These are phyloP conservation scores for Gossypium bickii DNA, from an alignment of 345 rosid genomes.

Conservation along the genomic window DNA sequence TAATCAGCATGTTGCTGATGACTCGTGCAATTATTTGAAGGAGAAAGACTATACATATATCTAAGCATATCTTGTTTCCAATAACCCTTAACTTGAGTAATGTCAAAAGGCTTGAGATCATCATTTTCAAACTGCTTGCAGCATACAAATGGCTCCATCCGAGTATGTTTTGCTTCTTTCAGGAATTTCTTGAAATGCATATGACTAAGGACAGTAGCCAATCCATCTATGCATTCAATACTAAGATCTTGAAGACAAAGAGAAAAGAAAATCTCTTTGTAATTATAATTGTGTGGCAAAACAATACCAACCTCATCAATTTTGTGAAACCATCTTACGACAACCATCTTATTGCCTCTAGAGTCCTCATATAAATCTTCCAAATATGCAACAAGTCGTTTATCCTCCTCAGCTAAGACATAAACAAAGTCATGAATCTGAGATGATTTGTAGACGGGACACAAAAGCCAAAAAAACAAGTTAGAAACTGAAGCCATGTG, in stretches of 20 bases:
- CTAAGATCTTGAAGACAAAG: slow-evolving; percentile 82
- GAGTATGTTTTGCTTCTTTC: slow-evolving; percentile 29
- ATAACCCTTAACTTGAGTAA: slow-evolving; percentile 67
- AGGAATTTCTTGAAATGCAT: slow-evolving; percentile 53
- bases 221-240: slow-evolving; percentile 82
- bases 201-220: slow-evolving; percentile 77
- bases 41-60: slow-evolving; percentile 29
- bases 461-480: neutral
- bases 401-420: slow-evolving; percentile 68
- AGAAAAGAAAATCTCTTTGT: slow-evolving; percentile 73
- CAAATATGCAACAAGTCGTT: slow-evolving; percentile 70
- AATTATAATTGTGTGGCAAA: neutral
- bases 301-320: slow-evolving; percentile 8
- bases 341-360: slow-evolving; percentile 64
- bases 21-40: slow-evolving; percentile 21
- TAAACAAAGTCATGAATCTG: slow-evolving; percentile 71
- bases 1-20: slow-evolving; percentile 17
- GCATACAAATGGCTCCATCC: slow-evolving; percentile 54
- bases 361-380: slow-evolving; percentile 81
- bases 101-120: slow-evolving; percentile 55
- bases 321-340: slow-evolving; percentile 89
- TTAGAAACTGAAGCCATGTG: neutral
- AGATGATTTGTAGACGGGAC: slow-evolving; percentile 13
- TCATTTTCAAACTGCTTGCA: slow-evolving; percentile 52
- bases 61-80: slow-evolving; percentile 63